These are phyloP conservation scores for Cryphonectria naterciae DNA, from an alignment of 2,329 filamentous ascomycete species.

Conservation along the genomic window DNA sequence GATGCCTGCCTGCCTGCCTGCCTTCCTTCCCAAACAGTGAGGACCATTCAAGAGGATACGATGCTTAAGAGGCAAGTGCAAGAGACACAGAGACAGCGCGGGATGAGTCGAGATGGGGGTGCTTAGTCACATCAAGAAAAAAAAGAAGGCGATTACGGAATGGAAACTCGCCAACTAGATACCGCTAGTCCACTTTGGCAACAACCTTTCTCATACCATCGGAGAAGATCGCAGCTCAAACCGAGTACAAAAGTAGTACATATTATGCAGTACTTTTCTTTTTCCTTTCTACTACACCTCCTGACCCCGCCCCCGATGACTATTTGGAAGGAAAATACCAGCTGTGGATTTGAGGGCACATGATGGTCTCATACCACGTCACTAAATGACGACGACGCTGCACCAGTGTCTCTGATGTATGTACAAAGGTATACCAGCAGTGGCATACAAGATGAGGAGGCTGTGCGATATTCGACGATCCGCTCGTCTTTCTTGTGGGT, in stretches of 20 bases:
- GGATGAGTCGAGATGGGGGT: background rate
- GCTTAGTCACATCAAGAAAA: background rate
- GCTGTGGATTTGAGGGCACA: background rate
- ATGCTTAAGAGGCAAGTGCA: background rate
- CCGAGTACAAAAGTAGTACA: background rate
- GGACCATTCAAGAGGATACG: background rate
- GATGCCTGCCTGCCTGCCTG: background rate
- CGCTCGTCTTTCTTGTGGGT: background rate
- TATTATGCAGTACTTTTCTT: background rate
- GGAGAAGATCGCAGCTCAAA: no score
- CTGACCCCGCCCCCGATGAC: no score
- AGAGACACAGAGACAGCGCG: background rate
- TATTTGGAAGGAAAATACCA: background rate
- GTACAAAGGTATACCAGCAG: background rate
- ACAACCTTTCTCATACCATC: background rate
- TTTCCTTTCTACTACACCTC: background rate
- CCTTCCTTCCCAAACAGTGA: background rate
- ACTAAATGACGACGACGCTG: background rate
- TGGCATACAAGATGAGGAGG: background rate
- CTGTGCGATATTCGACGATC: background rate
- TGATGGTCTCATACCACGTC: background rate
- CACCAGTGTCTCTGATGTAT: background rate
- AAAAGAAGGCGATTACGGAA: conserved; percentile 2
- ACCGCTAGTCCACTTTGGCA: background rate
- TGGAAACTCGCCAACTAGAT: background rate